phyloP scores from a whole-genome alignment of 352 stramenopile genomes.

The Aphanomyces stellatus region DNA sequence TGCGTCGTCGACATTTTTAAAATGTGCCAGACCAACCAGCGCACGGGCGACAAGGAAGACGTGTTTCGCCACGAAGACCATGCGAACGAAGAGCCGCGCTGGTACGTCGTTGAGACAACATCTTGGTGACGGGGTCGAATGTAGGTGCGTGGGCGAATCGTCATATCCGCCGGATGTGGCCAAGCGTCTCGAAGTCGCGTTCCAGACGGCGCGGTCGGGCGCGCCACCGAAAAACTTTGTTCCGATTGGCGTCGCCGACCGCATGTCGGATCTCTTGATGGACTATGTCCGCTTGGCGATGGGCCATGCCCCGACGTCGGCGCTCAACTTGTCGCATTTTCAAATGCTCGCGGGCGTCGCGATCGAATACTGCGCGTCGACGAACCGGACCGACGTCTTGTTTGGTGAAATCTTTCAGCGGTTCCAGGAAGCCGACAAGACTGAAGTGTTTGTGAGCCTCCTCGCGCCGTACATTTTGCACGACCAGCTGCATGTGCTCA shows the following conservation, averaged over 20 bases:
- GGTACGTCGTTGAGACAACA: slow-evolving; percentile 34
- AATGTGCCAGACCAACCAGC: slow-evolving; percentile 86
- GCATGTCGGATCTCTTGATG: slow-evolving; percentile 84
- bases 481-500: slow-evolving; percentile 88
- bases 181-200: slow-evolving; percentile 77
- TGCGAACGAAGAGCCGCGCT: slow-evolving; percentile 65
- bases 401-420: slow-evolving; percentile 84
- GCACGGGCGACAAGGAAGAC: slow-evolving; percentile 79
- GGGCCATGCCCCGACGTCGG: slow-evolving; percentile 53
- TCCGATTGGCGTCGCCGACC: slow-evolving; percentile 81
- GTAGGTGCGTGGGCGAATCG: slow-evolving; percentile 39
- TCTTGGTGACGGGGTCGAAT: neutral
- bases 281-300: slow-evolving; percentile 85
- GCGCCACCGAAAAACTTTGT: slow-evolving; percentile 84
- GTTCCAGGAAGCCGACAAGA: slow-evolving; percentile 73
- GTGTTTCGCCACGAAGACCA: slow-evolving; percentile 79
- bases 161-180: slow-evolving; percentile 68
- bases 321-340: slow-evolving; percentile 89
- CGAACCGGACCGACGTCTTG: slow-evolving; percentile 70
- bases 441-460: slow-evolving; percentile 88
- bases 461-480: slow-evolving; percentile 93
- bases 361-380: slow-evolving; percentile 92
- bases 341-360: slow-evolving; percentile 95
- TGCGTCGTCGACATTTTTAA: slow-evolving; percentile 84
- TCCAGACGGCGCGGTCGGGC: slow-evolving; percentile 72